Conservation (phyloP, 495 filamentous ascomycete species). For the Chaetomium cochliodes region DNA sequence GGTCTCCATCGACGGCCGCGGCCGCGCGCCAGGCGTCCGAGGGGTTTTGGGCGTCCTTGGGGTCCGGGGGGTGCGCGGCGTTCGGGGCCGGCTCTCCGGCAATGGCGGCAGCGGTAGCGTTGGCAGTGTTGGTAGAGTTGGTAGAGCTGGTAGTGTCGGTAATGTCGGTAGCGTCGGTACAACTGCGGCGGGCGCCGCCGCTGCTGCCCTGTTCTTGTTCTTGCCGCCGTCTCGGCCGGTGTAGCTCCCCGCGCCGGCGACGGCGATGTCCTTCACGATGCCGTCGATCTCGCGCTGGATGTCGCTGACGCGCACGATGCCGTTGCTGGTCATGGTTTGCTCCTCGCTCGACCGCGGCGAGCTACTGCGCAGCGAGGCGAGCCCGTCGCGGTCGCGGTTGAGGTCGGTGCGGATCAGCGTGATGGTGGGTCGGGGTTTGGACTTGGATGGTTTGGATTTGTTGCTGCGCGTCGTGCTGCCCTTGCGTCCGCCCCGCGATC, state of each 20-base stretch:
- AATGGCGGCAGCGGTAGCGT: neutral
- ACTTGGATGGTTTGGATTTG: slow-evolving; percentile 14
- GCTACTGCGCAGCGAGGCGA: slow-evolving; percentile 40
- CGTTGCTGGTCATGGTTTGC: slow-evolving; percentile 46
- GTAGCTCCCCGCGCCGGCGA: slow-evolving; percentile 29
- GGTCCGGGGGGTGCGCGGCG: neutral
- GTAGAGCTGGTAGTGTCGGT: neutral
- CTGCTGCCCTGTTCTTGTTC: neutral
- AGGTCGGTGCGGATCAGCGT: slow-evolving; percentile 29
- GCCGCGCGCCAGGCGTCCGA: neutral
- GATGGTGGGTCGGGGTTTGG: slow-evolving; percentile 30
- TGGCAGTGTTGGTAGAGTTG: too few relatives aligned
- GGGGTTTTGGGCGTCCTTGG: neutral
- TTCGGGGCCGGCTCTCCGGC: neutral
- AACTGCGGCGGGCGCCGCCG: too few relatives aligned
- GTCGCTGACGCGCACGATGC: slow-evolving; percentile 45
- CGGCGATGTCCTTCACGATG: slow-evolving; percentile 34
- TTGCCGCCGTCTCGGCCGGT: neutral
- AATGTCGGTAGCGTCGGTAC: neutral
- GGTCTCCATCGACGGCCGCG: slow-evolving; percentile 22
- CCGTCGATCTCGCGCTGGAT: slow-evolving; percentile 40
- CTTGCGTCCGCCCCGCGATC: slow-evolving; percentile 27
- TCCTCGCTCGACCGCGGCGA: slow-evolving; percentile 44
- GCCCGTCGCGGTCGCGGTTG: slow-evolving; percentile 24
- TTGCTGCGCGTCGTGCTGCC: slow-evolving; percentile 13